phyloP scores from a whole-genome alignment of 208 protist species.

The Wallacemonas sp. region DNA sequence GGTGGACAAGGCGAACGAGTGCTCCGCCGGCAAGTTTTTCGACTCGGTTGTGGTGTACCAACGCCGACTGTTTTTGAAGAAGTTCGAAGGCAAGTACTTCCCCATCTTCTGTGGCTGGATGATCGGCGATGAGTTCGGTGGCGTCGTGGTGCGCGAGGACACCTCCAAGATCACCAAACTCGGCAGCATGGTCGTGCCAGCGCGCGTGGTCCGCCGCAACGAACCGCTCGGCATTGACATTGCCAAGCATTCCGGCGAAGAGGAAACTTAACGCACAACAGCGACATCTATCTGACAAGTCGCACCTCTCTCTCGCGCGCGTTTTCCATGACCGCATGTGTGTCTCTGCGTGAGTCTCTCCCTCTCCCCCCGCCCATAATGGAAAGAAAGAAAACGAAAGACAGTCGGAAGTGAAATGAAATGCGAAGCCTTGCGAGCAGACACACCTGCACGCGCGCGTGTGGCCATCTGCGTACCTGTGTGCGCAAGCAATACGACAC shows the following conservation, averaged over 20 bases:
- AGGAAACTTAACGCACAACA: constrained; percentile 1
- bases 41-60: constrained; percentile 75
- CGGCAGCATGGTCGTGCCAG: constrained; percentile 54
- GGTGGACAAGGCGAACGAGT: constrained; percentile 55
- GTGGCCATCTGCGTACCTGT: too few species aligned
- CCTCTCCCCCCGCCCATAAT: too few species aligned
- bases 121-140: constrained; percentile 64
- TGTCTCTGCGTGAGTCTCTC: too few species aligned
- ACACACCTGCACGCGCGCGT: too few species aligned
- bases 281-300: too few species aligned
- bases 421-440: background rate
- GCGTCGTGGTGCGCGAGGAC: constrained; percentile 78
- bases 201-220: constrained; percentile 57
- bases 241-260: constrained; percentile 8
- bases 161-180: constrained; percentile 81
- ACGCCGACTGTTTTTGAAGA: constrained; percentile 62
- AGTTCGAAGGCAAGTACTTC: constrained; percentile 74
- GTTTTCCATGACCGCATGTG: too few species aligned
- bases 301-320: too few species aligned
- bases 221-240: constrained; percentile 4
- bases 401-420: background rate
- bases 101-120: constrained; percentile 85
- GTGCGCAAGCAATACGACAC: too few species aligned
- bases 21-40: constrained; percentile 57
- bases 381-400: constrained; percentile 6